Evolutionary conservation across 768 basidiomycete genomes (phyloP).

Genomic region (Naganishia friedmannii): DNA sequence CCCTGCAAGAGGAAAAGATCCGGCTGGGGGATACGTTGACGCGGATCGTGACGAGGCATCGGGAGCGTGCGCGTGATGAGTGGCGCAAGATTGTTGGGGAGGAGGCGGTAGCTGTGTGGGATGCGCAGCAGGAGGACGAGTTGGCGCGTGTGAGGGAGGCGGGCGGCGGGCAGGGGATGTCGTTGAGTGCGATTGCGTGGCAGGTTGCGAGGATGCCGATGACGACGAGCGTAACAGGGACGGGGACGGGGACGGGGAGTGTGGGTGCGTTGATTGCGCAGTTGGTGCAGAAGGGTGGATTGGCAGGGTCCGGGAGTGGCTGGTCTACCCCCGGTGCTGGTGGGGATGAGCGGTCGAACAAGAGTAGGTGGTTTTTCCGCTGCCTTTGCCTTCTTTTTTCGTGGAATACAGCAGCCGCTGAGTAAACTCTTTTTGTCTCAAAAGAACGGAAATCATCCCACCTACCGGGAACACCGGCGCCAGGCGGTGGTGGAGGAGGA

Average conservation of each 20-base stretch:
- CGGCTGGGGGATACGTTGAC: slow-evolving; percentile 43
- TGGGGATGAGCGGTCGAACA: slow-evolving; percentile 35
- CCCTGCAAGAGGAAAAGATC: slow-evolving; percentile 47
- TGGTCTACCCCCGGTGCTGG: slow-evolving; percentile 32
- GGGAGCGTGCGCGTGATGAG: slow-evolving; percentile 46
- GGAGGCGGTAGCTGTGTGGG: slow-evolving; percentile 36
- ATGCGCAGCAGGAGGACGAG: slow-evolving; percentile 31
- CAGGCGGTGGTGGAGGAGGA: slow-evolving; percentile 6
- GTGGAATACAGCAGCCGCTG: no score
- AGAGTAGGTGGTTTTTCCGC: slow-evolving; percentile 37
- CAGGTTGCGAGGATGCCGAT: slow-evolving; percentile 38
- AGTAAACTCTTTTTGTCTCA: no score
- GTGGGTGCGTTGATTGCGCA: slow-evolving; percentile 29
- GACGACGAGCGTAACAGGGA: slow-evolving; percentile 34
- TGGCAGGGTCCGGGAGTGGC: slow-evolving; percentile 17
- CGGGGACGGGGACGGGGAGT: slow-evolving; percentile 35
- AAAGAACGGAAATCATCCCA: slow-evolving; percentile 43
- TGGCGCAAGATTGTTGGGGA: slow-evolving; percentile 48
- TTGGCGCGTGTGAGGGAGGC: not conserved
- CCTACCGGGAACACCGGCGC: slow-evolving; percentile 31
- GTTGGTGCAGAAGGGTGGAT: slow-evolving; percentile 17
- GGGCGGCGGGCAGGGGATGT: slow-evolving; percentile 29
- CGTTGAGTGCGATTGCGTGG: slow-evolving; percentile 37
- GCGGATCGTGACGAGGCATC: slow-evolving; percentile 42
- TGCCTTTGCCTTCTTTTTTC: not conserved